phyloP scores from a whole-genome alignment of 2,329 filamentous ascomycete genomes.

The Septoria linicola region DNA sequence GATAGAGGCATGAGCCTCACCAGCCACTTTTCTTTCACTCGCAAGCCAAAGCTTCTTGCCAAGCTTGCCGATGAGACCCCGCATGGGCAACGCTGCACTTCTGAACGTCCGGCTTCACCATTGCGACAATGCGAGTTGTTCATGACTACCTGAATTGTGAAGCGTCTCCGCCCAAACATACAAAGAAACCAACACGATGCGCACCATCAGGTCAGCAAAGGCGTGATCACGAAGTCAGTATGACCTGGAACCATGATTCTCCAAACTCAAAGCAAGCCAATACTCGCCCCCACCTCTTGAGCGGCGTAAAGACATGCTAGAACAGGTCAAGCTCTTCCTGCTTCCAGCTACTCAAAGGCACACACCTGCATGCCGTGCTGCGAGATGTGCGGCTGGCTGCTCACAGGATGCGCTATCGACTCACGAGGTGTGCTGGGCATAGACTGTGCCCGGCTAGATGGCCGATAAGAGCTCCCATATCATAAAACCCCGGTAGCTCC shows the following conservation, averaged over 20 bases:
- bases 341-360: conserved; percentile 1
- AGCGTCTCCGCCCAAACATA: too few species aligned
- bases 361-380: conserved; percentile 11
- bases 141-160: too few species aligned
- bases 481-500: conserved; percentile 9
- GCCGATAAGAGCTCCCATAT: conserved; percentile 27
- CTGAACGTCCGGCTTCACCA: too few species aligned
- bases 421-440: conserved; percentile 10
- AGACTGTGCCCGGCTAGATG: conserved; percentile 4
- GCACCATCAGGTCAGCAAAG: not conserved
- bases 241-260: not conserved
- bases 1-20: conserved; percentile 1
- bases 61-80: conserved; percentile 1
- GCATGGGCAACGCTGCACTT: too few species aligned
- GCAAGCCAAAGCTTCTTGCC: conserved; percentile 1
- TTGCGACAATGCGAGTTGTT: too few species aligned
- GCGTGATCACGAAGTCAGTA: not conserved
- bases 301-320: conserved; percentile 6
- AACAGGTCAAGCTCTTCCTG: conserved; percentile 12
- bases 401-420: conserved; percentile 7
- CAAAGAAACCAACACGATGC: not conserved
- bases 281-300: conserved; percentile 5
- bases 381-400: conserved; percentile 1
- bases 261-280: conserved; percentile 10
- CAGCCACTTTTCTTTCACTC: conserved; percentile 4